Base-by-base conservation (phyloP, 345 rosid genomes). In the Draba incana region DNA sequence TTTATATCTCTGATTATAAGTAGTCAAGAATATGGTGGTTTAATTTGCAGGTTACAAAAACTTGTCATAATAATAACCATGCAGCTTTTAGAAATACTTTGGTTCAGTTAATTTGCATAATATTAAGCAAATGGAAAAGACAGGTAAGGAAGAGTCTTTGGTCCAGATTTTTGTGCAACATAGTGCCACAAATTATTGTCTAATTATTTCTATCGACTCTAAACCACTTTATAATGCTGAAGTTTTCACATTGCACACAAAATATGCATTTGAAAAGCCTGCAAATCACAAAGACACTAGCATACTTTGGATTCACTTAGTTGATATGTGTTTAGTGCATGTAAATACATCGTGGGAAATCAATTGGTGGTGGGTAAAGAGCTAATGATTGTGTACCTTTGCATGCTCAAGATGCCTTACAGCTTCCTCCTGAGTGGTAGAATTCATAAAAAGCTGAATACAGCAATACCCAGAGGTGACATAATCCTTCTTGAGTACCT, bases 381-480 rank as follows among this genome's bases (percentile, higher is more conserved):
- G 31, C 20, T 5, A 74, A 27, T 2, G 50, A 56, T n/a, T 68
- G 63, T 42, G 72, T 81, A 88, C 98, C 94, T 84, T 88, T 45
- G 97, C 96, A 80, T 83, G 75, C 69, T 93, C 95, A 83, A 93
- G 84, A 81, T 93, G 89, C 71, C 82, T 88, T 73, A 85, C 86
- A 75, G 97, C 97, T 79, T 88, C 97, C 66, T 93, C 98, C 77
- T 81, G 96, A 42, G 85, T 85, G 73, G 82, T 80, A 63, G 96
- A 90, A 84, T 86, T 87, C 94, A 90, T 87, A 63, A 93, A 93
- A 69, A 90, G 78, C 78, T 93, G 98, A 70, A 90, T 84, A 74
- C 96, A 87, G 81, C 96, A 93, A 41, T 90, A 88, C 58, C 98
- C 98, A 78, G 98, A 96, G 57, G 97, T 92, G 5, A 86, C 89